Percentiles rank a stretch among this genome's conserved stretches.
These are phyloP conservation scores for Agapanthus africanus DNA, from an alignment of 106 monocot species.

Conservation along the genomic window DNA sequence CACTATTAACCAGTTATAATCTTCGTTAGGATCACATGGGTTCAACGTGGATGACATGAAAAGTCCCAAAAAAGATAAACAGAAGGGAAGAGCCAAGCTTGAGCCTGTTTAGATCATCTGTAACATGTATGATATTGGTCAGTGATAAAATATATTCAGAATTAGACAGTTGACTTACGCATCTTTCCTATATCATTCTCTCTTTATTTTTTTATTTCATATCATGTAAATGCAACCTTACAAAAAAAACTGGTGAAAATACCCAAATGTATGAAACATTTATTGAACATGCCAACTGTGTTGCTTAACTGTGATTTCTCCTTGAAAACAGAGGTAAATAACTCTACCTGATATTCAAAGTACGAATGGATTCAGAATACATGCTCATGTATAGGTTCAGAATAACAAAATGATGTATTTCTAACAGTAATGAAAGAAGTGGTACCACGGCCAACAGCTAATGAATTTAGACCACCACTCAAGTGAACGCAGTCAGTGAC, in stretches of 20 bases:
- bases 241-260: background rate
- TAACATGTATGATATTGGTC: too few species aligned
- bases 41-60: too few species aligned
- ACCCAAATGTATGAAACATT: background rate
- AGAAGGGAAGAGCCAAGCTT: too few species aligned
- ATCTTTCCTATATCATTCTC: background rate
- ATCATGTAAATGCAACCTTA: background rate
- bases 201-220: background rate
- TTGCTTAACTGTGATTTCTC: background rate
- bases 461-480: background rate
- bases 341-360: background rate
- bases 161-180: too few species aligned
- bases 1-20: too few species aligned
- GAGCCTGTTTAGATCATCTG: too few species aligned
- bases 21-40: too few species aligned
- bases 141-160: too few species aligned
- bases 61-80: too few species aligned
- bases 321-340: background rate
- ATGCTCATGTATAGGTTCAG: background rate
- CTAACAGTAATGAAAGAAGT: background rate
- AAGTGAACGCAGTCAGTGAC: background rate
- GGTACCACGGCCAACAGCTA: background rate
- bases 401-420: background rate
- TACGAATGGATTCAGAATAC: background rate
- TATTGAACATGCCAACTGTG: background rate